Percentiles rank a stretch among this genome's conserved stretches.
These are phyloP conservation scores for Yamadazyma conglobata DNA, from an alignment of 1,139 yeast species.

Conservation along the genomic window DNA sequence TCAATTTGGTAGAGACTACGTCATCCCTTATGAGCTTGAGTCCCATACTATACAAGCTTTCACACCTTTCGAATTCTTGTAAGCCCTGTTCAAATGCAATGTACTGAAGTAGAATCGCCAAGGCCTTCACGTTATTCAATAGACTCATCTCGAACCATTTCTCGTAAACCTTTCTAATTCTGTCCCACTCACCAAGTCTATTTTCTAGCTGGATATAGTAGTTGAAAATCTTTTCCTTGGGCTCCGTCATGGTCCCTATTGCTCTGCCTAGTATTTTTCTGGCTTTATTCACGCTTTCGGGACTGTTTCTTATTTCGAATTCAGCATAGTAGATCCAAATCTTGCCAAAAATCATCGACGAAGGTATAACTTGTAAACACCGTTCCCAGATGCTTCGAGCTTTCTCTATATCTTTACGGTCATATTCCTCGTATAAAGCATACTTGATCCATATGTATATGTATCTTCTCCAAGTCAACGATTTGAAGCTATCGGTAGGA, in stretches of 20 bases:
- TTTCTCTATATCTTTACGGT: constrained; percentile 34
- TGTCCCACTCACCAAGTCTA: constrained; percentile 66
- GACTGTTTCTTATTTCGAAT: constrained; percentile 64
- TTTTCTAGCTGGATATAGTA: constrained; percentile 61
- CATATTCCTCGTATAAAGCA: constrained; percentile 61
- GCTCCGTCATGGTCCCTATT: constrained; percentile 48
- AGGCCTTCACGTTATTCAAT: constrained; percentile 32
- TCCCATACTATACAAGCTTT: constrained; percentile 59
- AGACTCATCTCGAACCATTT: constrained; percentile 60
- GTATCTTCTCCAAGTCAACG: constrained; percentile 66
- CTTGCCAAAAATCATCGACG: constrained; percentile 65
- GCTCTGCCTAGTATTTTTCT: constrained; percentile 72
- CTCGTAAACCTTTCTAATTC: constrained; percentile 72
- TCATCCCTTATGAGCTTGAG: constrained; percentile 18
- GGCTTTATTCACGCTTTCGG: constrained; percentile 42
- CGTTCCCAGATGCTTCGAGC: constrained; percentile 53
- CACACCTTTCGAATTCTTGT: constrained; percentile 68
- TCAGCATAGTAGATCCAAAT: constrained; percentile 72
- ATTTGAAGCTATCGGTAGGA: constrained; percentile 31
- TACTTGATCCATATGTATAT: constrained; percentile 68
- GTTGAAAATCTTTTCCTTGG: constrained; percentile 54
- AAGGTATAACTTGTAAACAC: constrained; percentile 53
- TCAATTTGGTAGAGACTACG: constrained; percentile 12
- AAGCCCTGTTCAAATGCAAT: constrained; percentile 65
- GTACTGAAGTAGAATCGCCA: constrained; percentile 40